Evolutionary conservation across 2,329 filamentous ascomycete species (phyloP), one percentile per base, ranked within the genome.

Genomic region (Pseudogymnoascus sp.): DNA sequence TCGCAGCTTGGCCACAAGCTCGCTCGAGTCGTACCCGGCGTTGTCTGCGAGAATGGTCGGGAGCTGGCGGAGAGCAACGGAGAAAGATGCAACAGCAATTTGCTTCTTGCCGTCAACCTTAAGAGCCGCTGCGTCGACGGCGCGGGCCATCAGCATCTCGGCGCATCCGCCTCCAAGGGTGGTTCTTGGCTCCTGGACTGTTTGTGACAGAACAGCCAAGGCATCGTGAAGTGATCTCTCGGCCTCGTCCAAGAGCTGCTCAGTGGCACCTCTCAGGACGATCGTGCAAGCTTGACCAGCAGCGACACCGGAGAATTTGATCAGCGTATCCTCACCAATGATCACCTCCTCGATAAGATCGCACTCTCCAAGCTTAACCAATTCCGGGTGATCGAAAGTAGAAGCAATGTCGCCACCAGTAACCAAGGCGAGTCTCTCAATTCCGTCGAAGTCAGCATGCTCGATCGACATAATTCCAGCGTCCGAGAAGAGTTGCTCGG

Each of bases 141-240:
- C 94, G 81, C 97, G 96, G 66, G 93, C 90, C 94, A 99, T 99
- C 68, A 96, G 79, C 93, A 97, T 97, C 83, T 99, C 94, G 4
- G 93, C 92, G 72, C 92, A 97, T 29, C 94, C 94, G 72, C 94
- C 94, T 60, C 94, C 94, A 2, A 99, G 85, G 0, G 94, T 97
- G 41, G 92, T 95, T 73, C 90, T 86, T 60, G 94, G 94, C 77
- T 97, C 92, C 75, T 89, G 90, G 69, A 99, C 90, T 1, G 94
- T 99, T 76, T 99, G 94, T 8, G 93, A 97, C 40, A 99, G 84
- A 10, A 99, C 94, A 11, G 94, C 94, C 62, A 99, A 82, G 57
- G 94, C 94, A 75, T 99, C 94, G 76, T 99, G 94, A 66, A 99
- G 81, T 67, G 91, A 96, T 66, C 94, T 88, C 79, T 99, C 94